A percentile compares a stretch with the other conserved stretches of the same genome.
These are phyloP conservation scores for Phlegmacium glaucopus DNA, from an alignment of 768 basidiomycete species.

Conservation along the genomic window DNA sequence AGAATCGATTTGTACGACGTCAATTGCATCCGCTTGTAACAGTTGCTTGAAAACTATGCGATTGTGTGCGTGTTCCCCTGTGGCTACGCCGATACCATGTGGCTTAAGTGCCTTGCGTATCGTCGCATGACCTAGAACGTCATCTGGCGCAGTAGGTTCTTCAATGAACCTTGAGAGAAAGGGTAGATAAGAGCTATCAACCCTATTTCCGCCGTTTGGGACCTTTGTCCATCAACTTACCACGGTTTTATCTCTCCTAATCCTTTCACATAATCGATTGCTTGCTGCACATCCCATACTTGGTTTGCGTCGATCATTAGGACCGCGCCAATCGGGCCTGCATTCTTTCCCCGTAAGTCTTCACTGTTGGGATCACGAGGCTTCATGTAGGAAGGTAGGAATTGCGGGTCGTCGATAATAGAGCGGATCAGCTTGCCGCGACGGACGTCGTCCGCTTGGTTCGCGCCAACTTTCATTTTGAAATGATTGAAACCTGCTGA, in stretches of 20 bases:
- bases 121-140: conserved; percentile 80
- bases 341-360: conserved; percentile 83
- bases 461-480: conserved; percentile 97
- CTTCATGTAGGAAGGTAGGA: conserved; percentile 58
- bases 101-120: conserved; percentile 77
- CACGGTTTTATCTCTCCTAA: conserved; percentile 84
- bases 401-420: conserved; percentile 90
- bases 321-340: conserved; percentile 90
- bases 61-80: conserved; percentile 94
- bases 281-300: conserved; percentile 91
- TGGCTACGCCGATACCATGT: conserved; percentile 85
- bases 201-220: background rate
- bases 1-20: conserved; percentile 94
- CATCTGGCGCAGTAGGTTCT: conserved; percentile 91
- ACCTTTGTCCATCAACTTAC: conserved; percentile 34
- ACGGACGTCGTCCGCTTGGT: conserved; percentile 77
- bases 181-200: background rate
- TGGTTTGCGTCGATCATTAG: conserved; percentile 99
- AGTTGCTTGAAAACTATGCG: conserved; percentile 96
- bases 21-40: conserved; percentile 86
- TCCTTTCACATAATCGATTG: conserved; percentile 85
- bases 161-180: conserved; percentile 72
- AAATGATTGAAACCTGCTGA: conserved; percentile 94
- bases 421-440: conserved; percentile 88
- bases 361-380: conserved; percentile 59